phyloP scores from a whole-genome alignment of 805 yeast species.

The Ogataea ramenticola region DNA sequence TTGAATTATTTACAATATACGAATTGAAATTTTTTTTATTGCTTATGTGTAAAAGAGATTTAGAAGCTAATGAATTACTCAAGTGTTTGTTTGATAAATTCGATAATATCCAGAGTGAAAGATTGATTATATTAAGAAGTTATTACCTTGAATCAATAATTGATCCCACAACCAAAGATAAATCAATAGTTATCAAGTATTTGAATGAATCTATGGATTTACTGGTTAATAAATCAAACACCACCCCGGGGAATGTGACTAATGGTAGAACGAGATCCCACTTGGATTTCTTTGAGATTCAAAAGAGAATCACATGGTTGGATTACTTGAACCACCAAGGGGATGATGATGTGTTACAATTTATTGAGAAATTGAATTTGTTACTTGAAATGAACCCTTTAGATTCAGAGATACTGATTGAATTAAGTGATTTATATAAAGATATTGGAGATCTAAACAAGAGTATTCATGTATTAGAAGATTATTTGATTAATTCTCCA shows the following conservation, averaged over 20 bases:
- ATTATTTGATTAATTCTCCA: slow-evolving; percentile 62
- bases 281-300: slow-evolving; percentile 11
- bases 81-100: slow-evolving; percentile 64
- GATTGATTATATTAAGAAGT: slow-evolving; percentile 48
- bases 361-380: slow-evolving; percentile 46
- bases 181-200: slow-evolving; percentile 27
- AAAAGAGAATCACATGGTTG: slow-evolving; percentile 19
- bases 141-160: slow-evolving; percentile 46
- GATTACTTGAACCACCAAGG: slow-evolving; percentile 6
- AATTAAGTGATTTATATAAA: slow-evolving; percentile 60
- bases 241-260: slow-evolving; percentile 16
- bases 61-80: slow-evolving; percentile 61
- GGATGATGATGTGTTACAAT: slow-evolving; percentile 24
- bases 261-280: slow-evolving; percentile 8
- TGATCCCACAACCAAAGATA: slow-evolving; percentile 17
- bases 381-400: slow-evolving; percentile 60
- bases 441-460: slow-evolving; percentile 55
- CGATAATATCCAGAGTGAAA: slow-evolving; percentile 41
- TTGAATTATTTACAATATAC: slow-evolving; percentile 46
- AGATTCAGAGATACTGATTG: slow-evolving; percentile 75
- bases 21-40: slow-evolving; percentile 69
- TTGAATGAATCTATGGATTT: slow-evolving; percentile 15
- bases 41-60: slow-evolving; percentile 54
- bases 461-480: slow-evolving; percentile 62
- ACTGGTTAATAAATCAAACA: slow-evolving; percentile 10